Base-by-base conservation (phyloP, 371 early-diverging fungal species). In the Mucor velutinosus region DNA sequence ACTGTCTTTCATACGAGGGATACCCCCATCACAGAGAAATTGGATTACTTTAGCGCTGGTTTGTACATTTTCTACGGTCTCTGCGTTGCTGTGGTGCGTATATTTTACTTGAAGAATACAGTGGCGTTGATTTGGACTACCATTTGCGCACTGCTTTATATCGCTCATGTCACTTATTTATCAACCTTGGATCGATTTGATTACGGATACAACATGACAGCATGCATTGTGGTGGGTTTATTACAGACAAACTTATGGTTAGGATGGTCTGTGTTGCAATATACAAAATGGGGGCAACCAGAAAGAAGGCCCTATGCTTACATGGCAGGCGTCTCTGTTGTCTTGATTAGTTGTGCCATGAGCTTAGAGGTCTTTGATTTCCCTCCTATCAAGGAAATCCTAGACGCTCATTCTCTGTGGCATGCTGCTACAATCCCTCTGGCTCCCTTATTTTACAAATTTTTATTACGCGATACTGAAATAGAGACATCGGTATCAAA, bases 401-500 rank as follows among this genome's bases (percentile, higher is more conserved):
- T 99, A 6, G 99, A 99, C 75, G 98, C 98, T 2, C 99, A 99
- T 70, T 86, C 95, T 25, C 74, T 98, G 17, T 99, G 99, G 99
- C 99, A 99, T 75, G 88, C 89, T 0, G 89, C 94, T 1, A 99
- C 99, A 1, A 89, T 95, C 17, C 95, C 93, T 11, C 69, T 97
- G 41, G 85, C 93, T 15, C 77, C 81, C 0, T 70, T 91, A 12
- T 96, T 91, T 87, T 96, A 96, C 72, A 78, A 79, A 19, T 98
- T 95, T 72, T 77, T 95, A 19, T 62, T 94, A 35, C 80, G 83
- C 32, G 97, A 96, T 73, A 84, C 71, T 21, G 55, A 66, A 35
- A 30, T 58, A 33, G 67, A 71, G 23, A 49, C 58, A 5, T 33
- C 51, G 6, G 49, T 17, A 33, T 53, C 37, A 17, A 51, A 25